A percentile compares a stretch with the other conserved stretches of the same genome.
Evolutionary conservation across 1,284 basidiomycete genomes (phyloP).

Genomic region (Hemileia vastatrix): DNA sequence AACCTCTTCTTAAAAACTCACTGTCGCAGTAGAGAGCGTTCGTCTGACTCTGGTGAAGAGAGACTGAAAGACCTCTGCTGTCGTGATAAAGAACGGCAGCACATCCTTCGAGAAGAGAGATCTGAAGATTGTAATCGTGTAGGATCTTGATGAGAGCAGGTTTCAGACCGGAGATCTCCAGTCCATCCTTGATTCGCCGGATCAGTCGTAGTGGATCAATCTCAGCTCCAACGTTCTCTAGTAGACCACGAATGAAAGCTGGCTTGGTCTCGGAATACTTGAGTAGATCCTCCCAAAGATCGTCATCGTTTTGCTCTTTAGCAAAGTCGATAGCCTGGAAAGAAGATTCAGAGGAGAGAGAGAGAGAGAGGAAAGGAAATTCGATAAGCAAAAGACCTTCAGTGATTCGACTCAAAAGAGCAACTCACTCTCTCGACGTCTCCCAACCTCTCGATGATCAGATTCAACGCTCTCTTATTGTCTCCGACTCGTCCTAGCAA

Average conservation of each 20-base stretch:
- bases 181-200: slow-evolving; percentile 81
- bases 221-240: slow-evolving; percentile 86
- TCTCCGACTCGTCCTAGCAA: slow-evolving; percentile 93
- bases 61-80: slow-evolving; percentile 59
- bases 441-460: slow-evolving; percentile 88
- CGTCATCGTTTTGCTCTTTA: slow-evolving; percentile 90
- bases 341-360: neutral
- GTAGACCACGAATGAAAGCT: slow-evolving; percentile 84
- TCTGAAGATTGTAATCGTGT: slow-evolving; percentile 80
- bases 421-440: slow-evolving; percentile 70
- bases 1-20: too few relatives aligned
- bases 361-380: neutral
- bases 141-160: slow-evolving; percentile 90
- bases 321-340: slow-evolving; percentile 91
- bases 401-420: neutral
- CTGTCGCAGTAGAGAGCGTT: slow-evolving; percentile 65
- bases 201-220: slow-evolving; percentile 92
- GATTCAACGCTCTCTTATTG: slow-evolving; percentile 80
- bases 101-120: slow-evolving; percentile 79
- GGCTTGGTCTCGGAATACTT: slow-evolving; percentile 82
- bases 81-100: slow-evolving; percentile 74
- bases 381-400: too few relatives aligned
- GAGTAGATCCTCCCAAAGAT: slow-evolving; percentile 92
- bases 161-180: slow-evolving; percentile 90
- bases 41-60: slow-evolving; percentile 63